Evolutionary conservation across 2,329 filamentous ascomycete species (phyloP).

Genomic region (Penicillium sclerotigenum): DNA sequence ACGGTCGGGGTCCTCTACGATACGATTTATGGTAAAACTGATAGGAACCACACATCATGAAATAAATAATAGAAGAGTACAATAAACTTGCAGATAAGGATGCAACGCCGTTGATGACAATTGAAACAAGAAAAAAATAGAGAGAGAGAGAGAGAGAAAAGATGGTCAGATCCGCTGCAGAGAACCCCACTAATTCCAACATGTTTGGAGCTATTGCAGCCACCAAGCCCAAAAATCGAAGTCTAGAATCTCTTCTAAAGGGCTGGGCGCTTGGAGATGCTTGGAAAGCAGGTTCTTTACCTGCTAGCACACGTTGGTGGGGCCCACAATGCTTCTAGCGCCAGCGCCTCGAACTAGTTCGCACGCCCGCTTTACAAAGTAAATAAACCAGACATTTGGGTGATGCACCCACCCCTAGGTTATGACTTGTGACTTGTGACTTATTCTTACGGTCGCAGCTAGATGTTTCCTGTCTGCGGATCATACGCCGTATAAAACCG

Average conservation of each 20-base stretch:
- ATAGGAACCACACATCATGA: not conserved
- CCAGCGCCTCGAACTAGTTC: conserved; percentile 9
- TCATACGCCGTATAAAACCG: not conserved
- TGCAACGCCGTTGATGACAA: not conserved
- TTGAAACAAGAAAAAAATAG: not conserved
- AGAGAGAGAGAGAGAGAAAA: not conserved
- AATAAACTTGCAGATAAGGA: not conserved
- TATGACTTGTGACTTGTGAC: not conserved
- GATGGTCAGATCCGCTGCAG: not conserved
- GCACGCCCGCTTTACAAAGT: not conserved
- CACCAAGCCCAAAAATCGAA: conserved; percentile 2
- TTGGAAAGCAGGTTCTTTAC: conserved; percentile 2
- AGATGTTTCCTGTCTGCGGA: not conserved
- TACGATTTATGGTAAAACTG: not conserved
- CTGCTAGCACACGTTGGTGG: not conserved
- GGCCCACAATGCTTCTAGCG: conserved; percentile 7
- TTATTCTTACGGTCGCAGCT: not conserved
- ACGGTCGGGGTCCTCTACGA: not conserved
- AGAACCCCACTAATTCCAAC: conserved; percentile 2
- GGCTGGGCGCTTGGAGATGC: conserved; percentile 2
- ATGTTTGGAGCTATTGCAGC: conserved; percentile 4
- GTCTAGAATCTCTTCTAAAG: conserved; percentile 8
- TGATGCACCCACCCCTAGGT: not conserved
- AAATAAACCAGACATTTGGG: not conserved
- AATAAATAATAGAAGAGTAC: not conserved